Conservation (phyloP, 2,329 filamentous ascomycete genomes). For the Ophidiomyces ophidiicola region DNA sequence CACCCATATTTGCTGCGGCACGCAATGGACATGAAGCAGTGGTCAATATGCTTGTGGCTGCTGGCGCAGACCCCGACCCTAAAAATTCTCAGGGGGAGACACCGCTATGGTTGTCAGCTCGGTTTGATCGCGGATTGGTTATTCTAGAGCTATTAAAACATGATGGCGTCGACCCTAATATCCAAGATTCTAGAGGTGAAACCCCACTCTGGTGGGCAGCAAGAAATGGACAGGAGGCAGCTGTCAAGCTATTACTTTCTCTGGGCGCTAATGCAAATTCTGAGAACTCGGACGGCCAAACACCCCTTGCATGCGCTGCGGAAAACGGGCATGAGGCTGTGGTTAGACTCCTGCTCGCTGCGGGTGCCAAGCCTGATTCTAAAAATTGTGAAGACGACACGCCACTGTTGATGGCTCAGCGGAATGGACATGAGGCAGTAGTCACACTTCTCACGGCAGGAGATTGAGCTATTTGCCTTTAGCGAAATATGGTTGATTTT, state of each 20-base stretch:
- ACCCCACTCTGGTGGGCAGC: constrained; percentile 4
- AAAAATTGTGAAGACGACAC: no score
- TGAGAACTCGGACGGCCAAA: neutral
- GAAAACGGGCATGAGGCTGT: constrained; percentile 2
- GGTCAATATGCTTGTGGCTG: neutral
- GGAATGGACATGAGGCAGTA: no score
- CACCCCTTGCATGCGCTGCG: neutral
- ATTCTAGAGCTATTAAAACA: constrained; percentile 1
- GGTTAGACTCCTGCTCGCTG: constrained; percentile 9
- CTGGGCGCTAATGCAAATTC: neutral
- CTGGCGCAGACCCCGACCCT: constrained; percentile 22
- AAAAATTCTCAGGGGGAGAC: constrained; percentile 15
- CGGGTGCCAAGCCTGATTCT: constrained; percentile 25
- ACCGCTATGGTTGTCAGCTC: constrained; percentile 3
- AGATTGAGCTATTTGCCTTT: no score
- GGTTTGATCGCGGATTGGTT: neutral
- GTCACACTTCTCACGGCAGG: no score
- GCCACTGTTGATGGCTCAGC: no score
- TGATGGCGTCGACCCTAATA: neutral
- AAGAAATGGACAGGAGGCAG: neutral
- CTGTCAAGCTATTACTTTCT: neutral
- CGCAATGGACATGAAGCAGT: neutral
- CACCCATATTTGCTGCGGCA: neutral
- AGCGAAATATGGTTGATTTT: no score
- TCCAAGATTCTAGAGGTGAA: neutral